phyloP scores from a whole-genome alignment of 345 rosid species.

The Hirschfeldia incana region DNA sequence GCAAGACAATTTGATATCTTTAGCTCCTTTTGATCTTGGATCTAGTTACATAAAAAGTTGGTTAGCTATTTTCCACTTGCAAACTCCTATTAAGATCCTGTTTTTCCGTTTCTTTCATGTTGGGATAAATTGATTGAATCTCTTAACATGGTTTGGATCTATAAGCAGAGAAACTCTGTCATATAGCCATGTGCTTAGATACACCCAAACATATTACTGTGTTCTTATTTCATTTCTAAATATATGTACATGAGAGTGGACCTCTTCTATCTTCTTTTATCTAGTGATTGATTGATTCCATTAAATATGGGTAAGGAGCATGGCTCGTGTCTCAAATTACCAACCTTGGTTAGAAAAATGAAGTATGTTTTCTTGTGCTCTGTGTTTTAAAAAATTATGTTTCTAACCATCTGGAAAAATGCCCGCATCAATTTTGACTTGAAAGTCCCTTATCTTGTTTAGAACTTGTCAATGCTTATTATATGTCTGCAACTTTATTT shows the following conservation, averaged over 20 bases:
- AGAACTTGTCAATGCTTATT: slow-evolving; percentile 18
- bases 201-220: no score
- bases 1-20: no score
- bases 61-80: background rate
- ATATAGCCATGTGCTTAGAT: slow-evolving; percentile 31
- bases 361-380: slow-evolving; percentile 22
- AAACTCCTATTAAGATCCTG: background rate
- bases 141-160: slow-evolving; percentile 20
- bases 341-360: slow-evolving; percentile 14
- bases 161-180: background rate
- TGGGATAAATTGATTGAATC: background rate
- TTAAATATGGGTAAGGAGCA: background rate
- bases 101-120: background rate
- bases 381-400: slow-evolving; percentile 13
- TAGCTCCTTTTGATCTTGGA: background rate
- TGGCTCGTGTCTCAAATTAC: slow-evolving; percentile 3
- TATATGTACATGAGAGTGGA: slow-evolving; percentile 10
- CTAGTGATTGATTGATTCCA: slow-evolving; percentile 5
- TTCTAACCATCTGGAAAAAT: slow-evolving; percentile 12
- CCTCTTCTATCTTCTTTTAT: slow-evolving; percentile 1
- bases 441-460: background rate
- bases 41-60: background rate
- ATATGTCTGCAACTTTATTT: slow-evolving; percentile 16
- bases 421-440: slow-evolving; percentile 14
- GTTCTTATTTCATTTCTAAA: no score